These are phyloP conservation scores for Hortaea sp. DNA, from an alignment of 2,329 filamentous ascomycete genomes.

Conservation along the genomic window DNA sequence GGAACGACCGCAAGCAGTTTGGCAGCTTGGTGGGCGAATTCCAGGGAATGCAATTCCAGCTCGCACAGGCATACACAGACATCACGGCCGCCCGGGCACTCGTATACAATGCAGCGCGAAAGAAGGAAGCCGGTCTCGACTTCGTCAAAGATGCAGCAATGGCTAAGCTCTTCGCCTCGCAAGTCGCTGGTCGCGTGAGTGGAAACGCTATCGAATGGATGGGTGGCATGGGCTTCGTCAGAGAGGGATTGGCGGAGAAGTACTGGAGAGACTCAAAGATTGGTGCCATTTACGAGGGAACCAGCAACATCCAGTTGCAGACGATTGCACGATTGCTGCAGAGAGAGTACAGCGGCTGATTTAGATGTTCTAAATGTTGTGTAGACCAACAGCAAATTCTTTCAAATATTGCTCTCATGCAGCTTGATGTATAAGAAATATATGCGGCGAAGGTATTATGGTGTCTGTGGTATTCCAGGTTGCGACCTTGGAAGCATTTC, in stretches of 20 bases:
- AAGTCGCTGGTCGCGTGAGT: slow-evolving; percentile 80
- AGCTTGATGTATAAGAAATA: too few species aligned
- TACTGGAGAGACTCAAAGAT: slow-evolving; percentile 98
- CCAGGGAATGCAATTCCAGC: slow-evolving; percentile 98
- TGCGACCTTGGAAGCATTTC: too few species aligned
- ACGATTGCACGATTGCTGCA: slow-evolving; percentile 63
- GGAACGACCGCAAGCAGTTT: slow-evolving; percentile 98
- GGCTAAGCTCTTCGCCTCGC: slow-evolving; percentile 91
- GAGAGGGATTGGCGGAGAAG: slow-evolving; percentile 95
- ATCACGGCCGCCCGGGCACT: slow-evolving; percentile 84
- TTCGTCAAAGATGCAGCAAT: slow-evolving; percentile 95
- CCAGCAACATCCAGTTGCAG: slow-evolving; percentile 62
- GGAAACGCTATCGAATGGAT: slow-evolving; percentile 94
- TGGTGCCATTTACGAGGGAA: slow-evolving; percentile 60
- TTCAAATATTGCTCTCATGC: too few species aligned
- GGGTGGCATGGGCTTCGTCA: slow-evolving; percentile 97
- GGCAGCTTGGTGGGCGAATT: slow-evolving; percentile 89
- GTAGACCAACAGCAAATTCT: too few species aligned
- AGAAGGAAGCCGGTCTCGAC: slow-evolving; percentile 94
- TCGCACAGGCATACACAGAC: slow-evolving; percentile 90
- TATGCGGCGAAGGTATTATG: too few species aligned
- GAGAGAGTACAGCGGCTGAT: slow-evolving; percentile 47
- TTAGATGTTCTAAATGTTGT: too few species aligned
- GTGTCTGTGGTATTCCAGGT: too few species aligned
- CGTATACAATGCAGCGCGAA: slow-evolving; percentile 90